phyloP scores from a whole-genome alignment of 164 flowering plant species.

The Dillenia turbinata region DNA sequence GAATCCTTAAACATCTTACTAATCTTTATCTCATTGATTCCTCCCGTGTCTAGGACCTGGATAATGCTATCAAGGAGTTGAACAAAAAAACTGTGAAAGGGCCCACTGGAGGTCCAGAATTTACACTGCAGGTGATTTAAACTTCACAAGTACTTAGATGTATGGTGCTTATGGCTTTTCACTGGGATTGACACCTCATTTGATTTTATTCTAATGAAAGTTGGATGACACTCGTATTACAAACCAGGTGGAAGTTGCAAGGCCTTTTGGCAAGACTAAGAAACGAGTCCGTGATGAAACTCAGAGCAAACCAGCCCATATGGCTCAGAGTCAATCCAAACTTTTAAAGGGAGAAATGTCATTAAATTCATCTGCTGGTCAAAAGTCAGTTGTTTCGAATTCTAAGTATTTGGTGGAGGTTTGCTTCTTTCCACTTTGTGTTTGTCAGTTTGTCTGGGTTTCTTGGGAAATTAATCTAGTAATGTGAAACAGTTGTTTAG shows the following conservation, averaged over 20 bases:
- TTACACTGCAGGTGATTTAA: conserved; percentile 24
- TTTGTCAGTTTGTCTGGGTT: too few relatives aligned
- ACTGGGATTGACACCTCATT: too few relatives aligned
- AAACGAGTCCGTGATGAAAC: conserved; percentile 32
- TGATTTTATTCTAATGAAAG: neutral
- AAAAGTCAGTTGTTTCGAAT: conserved; percentile 10
- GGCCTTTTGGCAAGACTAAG: conserved; percentile 30
- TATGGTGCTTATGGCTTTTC: too few relatives aligned
- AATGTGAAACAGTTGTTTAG: too few relatives aligned
- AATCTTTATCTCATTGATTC: too few relatives aligned
- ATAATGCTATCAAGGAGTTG: conserved; percentile 36
- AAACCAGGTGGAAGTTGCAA: conserved; percentile 38
- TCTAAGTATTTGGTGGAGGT: conserved; percentile 14
- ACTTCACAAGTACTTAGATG: too few relatives aligned
- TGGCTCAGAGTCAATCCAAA: conserved; percentile 14
- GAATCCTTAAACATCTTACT: too few relatives aligned
- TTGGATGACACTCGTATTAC: neutral
- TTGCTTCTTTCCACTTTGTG: neutral
- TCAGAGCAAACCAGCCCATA: conserved; percentile 13
- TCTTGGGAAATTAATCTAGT: too few relatives aligned
- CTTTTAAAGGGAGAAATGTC: conserved; percentile 7
- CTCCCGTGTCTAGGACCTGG: conserved; percentile 27
- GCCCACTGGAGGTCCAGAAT: conserved; percentile 22
- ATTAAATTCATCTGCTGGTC: conserved; percentile 5
- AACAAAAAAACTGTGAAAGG: conserved; percentile 29